Evolutionary conservation across 148 eudicot species (phyloP), one percentile per base, ranked within the genome.

Genomic region (Spergularia bocconei): DNA sequence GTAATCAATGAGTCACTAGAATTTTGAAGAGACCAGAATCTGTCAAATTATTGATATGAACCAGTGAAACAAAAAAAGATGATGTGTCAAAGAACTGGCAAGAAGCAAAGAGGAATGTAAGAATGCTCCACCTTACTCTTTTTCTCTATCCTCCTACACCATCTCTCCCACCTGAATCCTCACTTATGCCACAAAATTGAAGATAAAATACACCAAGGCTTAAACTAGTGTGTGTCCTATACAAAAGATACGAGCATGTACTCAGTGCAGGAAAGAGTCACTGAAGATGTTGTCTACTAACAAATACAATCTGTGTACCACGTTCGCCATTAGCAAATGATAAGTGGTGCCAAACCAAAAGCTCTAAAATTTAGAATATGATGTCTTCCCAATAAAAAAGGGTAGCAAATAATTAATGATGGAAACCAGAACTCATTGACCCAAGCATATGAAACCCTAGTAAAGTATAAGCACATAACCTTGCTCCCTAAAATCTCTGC

Each of bases 1-100:
- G 20, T 16, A 39, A 39, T 20, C 69, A 23, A 17, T 41, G 51
- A 65, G 21, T 65, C 69, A 17, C 52, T 65, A 41, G 51, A 39
- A 2, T 39, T 15, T 65, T 16, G 36, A 23, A 68, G 29, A 68
- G 14, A 48, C 21, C 19, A 68, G 55, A 21, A 21, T 48, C n/a
- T 50, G 38, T 21, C 56, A 50, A 48, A 21, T 23, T 48, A 50
- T 68, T 12, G 16, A 44, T 67, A 67, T 16, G 67, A 65, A 13
- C 71, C 57, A 68, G 71, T 68, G 71, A 50, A 50, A 67, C 21
- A 48, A 50, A 36, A 50, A 68, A 39, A 20, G 19, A 68, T 48
- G 5, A 21, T 65, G 55, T 23, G 36, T 50, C 56, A n/a, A 44
- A 5, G 29, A 4, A 67, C n/a, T 19, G 54, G 51, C 23, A 50